Evolutionary conservation across 768 basidiomycete genomes (phyloP).

Genomic region (Kwoniella sp.): DNA sequence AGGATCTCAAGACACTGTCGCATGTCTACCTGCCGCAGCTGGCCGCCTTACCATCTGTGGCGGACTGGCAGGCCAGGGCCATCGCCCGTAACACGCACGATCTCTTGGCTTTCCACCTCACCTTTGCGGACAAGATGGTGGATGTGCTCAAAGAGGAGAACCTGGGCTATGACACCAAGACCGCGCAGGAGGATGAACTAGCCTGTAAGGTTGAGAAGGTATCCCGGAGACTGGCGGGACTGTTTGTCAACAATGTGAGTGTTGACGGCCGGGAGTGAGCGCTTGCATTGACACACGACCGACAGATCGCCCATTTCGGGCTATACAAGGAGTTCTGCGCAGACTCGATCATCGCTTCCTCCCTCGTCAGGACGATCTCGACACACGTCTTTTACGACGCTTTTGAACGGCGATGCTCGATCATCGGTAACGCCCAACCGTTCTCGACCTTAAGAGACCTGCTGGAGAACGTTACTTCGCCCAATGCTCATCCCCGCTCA

Average conservation of each 20-base stretch:
- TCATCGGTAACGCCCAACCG: conserved; percentile 51
- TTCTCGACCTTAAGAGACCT: conserved; percentile 45
- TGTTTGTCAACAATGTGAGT: conserved; percentile 48
- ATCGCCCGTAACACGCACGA: conserved; percentile 42
- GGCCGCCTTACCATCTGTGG: conserved; percentile 38
- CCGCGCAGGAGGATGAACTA: conserved; percentile 8
- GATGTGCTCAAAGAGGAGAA: conserved; percentile 45
- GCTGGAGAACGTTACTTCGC: conserved; percentile 22
- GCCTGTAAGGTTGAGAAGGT: conserved; percentile 34
- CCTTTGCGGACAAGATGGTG: conserved; percentile 42
- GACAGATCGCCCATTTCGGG: conserved; percentile 67
- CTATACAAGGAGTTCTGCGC: conserved; percentile 84
- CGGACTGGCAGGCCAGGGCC: conserved; percentile 22
- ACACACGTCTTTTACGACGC: conserved; percentile 74
- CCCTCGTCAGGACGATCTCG: conserved; percentile 64
- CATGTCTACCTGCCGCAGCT: conserved; percentile 48
- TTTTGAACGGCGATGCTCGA: conserved; percentile 73
- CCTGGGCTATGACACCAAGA: conserved; percentile 21
- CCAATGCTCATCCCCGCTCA: conserved; percentile 17
- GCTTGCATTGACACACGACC: no score
- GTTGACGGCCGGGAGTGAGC: no score
- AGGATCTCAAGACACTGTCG: conserved; percentile 72
- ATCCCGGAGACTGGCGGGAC: conserved; percentile 34
- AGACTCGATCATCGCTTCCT: conserved; percentile 74
- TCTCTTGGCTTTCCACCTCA: conserved; percentile 38